Conservation (phyloP, 2,329 filamentous ascomycete genomes). For the Paecilomyces fulvus region DNA sequence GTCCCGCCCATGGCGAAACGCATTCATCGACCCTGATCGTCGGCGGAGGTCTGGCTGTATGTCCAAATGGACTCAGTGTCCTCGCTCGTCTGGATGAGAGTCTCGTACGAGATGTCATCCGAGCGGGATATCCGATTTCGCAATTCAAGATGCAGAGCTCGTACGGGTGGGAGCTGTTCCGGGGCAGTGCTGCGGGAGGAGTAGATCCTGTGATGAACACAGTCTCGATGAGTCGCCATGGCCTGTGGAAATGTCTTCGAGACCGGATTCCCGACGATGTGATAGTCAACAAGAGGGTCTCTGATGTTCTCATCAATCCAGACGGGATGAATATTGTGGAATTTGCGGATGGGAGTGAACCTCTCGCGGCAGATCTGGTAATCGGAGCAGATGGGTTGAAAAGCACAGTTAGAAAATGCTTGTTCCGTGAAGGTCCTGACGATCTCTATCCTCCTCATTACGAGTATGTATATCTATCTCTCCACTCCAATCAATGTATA, state of each 20-base stretch:
- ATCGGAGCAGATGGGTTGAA: slow-evolving; percentile 37
- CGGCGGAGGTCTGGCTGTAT: slow-evolving; percentile 31
- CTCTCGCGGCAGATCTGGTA: slow-evolving; percentile 32
- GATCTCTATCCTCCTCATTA: slow-evolving; percentile 32
- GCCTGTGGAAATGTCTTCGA: slow-evolving; percentile 30
- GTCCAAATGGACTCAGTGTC: slow-evolving; percentile 33
- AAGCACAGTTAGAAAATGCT: slow-evolving; percentile 24
- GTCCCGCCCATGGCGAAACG: slow-evolving; percentile 9
- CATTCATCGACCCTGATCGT: slow-evolving; percentile 28
- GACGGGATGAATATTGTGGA: slow-evolving; percentile 18
- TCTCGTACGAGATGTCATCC: slow-evolving; percentile 24
- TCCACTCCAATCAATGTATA: neutral
- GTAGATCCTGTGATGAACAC: slow-evolving; percentile 17
- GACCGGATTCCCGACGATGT: slow-evolving; percentile 24
- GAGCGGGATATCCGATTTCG: slow-evolving; percentile 25
- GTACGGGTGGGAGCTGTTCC: slow-evolving; percentile 24
- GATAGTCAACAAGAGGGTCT: slow-evolving; percentile 26
- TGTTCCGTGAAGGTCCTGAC: slow-evolving; percentile 26
- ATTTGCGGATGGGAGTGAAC: slow-evolving; percentile 26
- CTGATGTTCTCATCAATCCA: slow-evolving; percentile 15
- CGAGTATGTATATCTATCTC: slow-evolving; percentile 21
- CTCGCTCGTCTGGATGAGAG: slow-evolving; percentile 28
- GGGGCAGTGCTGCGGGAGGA: slow-evolving; percentile 11
- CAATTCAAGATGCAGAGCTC: slow-evolving; percentile 26
- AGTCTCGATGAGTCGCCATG: slow-evolving; percentile 30